These are phyloP conservation scores for Sarcodon sp. DNA, from an alignment of 768 basidiomycete species.

Conservation along the genomic window DNA sequence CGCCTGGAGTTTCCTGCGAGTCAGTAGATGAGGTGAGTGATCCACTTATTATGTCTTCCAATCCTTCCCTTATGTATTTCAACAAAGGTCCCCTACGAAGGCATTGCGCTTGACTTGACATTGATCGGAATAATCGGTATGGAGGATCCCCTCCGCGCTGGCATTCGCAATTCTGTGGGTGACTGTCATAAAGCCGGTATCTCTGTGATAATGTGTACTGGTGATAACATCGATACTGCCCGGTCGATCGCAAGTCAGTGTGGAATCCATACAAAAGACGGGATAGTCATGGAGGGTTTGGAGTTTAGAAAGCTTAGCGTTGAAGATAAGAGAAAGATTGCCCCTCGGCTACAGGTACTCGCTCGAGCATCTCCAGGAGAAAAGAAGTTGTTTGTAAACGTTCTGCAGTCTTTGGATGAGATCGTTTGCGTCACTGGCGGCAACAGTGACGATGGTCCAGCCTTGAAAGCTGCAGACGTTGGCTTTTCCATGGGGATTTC, in stretches of 20 bases:
- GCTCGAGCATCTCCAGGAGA: constrained; percentile 29
- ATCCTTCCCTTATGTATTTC: not conserved
- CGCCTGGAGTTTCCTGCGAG: constrained; percentile 7
- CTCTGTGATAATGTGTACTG: constrained; percentile 95
- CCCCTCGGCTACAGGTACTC: not conserved
- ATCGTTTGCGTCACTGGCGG: constrained; percentile 38
- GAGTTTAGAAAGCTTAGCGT: constrained; percentile 72
- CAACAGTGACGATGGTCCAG: constrained; percentile 38
- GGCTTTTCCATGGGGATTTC: constrained; percentile 34
- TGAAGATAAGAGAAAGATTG: constrained; percentile 22
- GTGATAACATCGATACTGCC: constrained; percentile 90
- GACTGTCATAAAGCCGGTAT: constrained; percentile 87
- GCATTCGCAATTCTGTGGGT: constrained; percentile 83
- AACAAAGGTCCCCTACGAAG: constrained; percentile 50
- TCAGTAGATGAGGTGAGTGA: not conserved
- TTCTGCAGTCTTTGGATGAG: constrained; percentile 29
- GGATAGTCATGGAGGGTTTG: constrained; percentile 97
- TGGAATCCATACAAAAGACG: constrained; percentile 87
- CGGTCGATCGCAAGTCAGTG: constrained; percentile 94
- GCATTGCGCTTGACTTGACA: constrained; percentile 59
- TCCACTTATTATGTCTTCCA: not conserved
- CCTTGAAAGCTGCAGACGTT: constrained; percentile 34
- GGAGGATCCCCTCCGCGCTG: constrained; percentile 87
- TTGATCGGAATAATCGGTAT: constrained; percentile 89
- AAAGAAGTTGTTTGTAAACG: constrained; percentile 33